Base-by-base conservation (phyloP, 148 eudicot genomes). In the Rhododendron mucronatum region DNA sequence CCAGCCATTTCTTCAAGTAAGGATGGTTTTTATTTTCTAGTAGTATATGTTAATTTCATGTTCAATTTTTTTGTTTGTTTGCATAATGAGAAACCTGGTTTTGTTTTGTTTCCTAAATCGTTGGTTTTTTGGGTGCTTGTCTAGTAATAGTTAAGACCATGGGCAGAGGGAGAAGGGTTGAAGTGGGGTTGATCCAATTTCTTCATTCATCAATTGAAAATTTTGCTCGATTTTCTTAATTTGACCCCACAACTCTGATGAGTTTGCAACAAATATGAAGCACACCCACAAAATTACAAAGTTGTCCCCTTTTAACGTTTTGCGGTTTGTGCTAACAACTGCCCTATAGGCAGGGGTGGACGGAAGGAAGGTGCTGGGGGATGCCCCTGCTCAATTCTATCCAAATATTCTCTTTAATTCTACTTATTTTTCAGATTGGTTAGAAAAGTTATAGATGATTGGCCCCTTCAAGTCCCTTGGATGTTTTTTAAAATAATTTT, bases 1-100 rank as follows among this genome's bases (percentile, higher is more conserved):
- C 96, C 98, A 26, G 93, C 90, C 74, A 92, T 96, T 81, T 45
- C 95, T 69, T 89, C 96, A 3, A 92, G 98, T 96, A 92, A 94
- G 97, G 55, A 80, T 81, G 57, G 10, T 0, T n/a, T 80, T 80
- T 20, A 48, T 71, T 73, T 48, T 55, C 18, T 71, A 13, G 14
- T 21, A 47, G 23, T 65, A 80, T 53, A 26, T 37, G 13, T 76
- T 20, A 76, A 48, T 79, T 48, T 47, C 82, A 14, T 47, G 8
- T n/a, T 48, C 7, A 1, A 26, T 6, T 11, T 10, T 50, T 23
- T 12, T 79, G 53, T 79, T 48, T 47, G 51, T 10, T 23, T 79
- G 47, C 80, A n/a, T 23, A 28, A 45, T 47, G 5, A 47, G 57
- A 11, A 26, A 79, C 26, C 20, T 79, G 57, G 82, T 47, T 79